These are phyloP conservation scores for Cyberlindnera americana DNA, from an alignment of 805 yeast genomes.

Conservation along the genomic window DNA sequence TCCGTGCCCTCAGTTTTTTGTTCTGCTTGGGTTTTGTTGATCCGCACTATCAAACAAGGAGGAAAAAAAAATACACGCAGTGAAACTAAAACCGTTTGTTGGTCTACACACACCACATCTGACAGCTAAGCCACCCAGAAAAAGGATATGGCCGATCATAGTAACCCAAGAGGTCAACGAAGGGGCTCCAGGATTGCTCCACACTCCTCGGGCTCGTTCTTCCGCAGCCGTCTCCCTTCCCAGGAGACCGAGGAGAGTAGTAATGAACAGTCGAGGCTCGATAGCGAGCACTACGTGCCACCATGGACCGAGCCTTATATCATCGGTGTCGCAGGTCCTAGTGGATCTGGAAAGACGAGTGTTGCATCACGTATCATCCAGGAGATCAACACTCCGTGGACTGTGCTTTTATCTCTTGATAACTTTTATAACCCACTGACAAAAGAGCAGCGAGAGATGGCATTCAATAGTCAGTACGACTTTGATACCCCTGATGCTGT, in stretches of 20 bases:
- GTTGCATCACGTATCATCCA: constrained; percentile 81
- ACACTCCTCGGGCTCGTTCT: constrained; percentile 15
- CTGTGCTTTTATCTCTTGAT: constrained; percentile 83
- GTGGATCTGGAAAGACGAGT: constrained; percentile 93
- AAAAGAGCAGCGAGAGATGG: constrained; percentile 54
- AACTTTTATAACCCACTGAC: constrained; percentile 82
- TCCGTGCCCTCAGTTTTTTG: too few relatives aligned
- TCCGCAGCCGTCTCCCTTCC: neutral
- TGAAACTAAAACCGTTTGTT: too few relatives aligned
- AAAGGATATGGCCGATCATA: too few relatives aligned
- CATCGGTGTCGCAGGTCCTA: constrained; percentile 82
- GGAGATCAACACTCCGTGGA: constrained; percentile 87
- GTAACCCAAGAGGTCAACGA: neutral
- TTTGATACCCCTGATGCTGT: constrained; percentile 85
- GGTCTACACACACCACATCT: too few relatives aligned
- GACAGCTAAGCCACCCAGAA: too few relatives aligned
- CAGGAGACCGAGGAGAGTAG: neutral
- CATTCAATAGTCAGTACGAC: constrained; percentile 71
- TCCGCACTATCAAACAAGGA: too few relatives aligned
- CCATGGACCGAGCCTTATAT: constrained; percentile 90
- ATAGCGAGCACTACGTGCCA: constrained; percentile 46
- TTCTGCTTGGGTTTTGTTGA: too few relatives aligned
- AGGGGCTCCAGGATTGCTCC: constrained; percentile 10
- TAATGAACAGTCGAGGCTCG: neutral
- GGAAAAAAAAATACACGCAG: constrained; percentile 2